These are phyloP conservation scores for Fusarium luffae DNA, from an alignment of 2,329 filamentous ascomycete species.

Conservation along the genomic window DNA sequence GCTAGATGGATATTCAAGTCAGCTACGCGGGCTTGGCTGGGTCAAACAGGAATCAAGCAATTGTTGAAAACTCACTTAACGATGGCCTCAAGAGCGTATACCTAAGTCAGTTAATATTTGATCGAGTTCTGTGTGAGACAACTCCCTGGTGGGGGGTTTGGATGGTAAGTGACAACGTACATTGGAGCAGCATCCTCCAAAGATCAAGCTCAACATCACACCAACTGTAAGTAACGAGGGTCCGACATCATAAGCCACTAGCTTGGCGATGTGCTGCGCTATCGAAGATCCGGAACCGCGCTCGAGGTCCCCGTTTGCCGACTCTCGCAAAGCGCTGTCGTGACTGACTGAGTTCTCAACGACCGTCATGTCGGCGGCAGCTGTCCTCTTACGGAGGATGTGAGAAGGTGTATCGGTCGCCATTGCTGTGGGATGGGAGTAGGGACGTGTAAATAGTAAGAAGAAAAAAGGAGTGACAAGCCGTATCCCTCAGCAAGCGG, in stretches of 20 bases:
- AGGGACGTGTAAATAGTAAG: slow-evolving; percentile 20
- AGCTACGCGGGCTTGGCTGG: slow-evolving; percentile 17
- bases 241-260: slow-evolving; percentile 40
- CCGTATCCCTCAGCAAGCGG: slow-evolving; percentile 24
- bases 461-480: slow-evolving; percentile 8
- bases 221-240: slow-evolving; percentile 64
- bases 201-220: slow-evolving; percentile 84
- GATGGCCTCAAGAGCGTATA: slow-evolving; percentile 96
- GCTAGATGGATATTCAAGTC: slow-evolving; percentile 56
- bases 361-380: slow-evolving; percentile 39
- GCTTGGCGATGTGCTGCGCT: slow-evolving; percentile 38
- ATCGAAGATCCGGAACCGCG: slow-evolving; percentile 28
- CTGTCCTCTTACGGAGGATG: slow-evolving; percentile 39
- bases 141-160: background rate
- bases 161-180: slow-evolving; percentile 60
- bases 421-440: slow-evolving; percentile 19
- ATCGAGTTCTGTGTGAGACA: slow-evolving; percentile 20
- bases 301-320: slow-evolving; percentile 26
- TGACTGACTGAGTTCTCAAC: slow-evolving; percentile 17
- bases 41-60: background rate
- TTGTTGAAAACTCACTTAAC: slow-evolving; percentile 74
- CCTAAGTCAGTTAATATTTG: slow-evolving; percentile 60
- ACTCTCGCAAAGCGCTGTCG: slow-evolving; percentile 19
- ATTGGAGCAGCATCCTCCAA: slow-evolving; percentile 95
- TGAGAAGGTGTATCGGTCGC: slow-evolving; percentile 30